Base-by-base conservation (phyloP, 441 rosid genomes). In the Jatropha podagrica region DNA sequence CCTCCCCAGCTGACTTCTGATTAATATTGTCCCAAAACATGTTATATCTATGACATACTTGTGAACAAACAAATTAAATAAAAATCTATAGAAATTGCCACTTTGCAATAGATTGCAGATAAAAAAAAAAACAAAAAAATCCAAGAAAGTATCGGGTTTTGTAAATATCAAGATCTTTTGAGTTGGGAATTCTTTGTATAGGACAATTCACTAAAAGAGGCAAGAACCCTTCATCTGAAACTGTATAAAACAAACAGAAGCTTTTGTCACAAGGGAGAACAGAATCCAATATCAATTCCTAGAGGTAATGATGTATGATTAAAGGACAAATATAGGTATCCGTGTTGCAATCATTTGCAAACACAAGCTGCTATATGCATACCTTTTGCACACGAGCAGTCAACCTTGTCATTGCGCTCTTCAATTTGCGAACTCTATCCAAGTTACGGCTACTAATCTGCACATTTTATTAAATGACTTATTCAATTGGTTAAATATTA, bases 321-420 rank as follows among this genome's bases (percentile, higher is more conserved):
- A 23, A n/a, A 38, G 13, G 23, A 26, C 3, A 46, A 73, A 46
- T 1, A 11, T 66, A 61, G 10, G 54, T 0, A 37, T 11, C 69
- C 26, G 66, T 17, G 52, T 11, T 48, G 42, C 10, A 73, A 20
- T 14, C 49, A 41, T 63, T 75, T 44, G 26, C 66, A 67, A 64
- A 23, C 5, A 8, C 63, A 60, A 52, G 11, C 46, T 68, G 44
- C 40, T 49, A 40, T 23, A 44, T 9, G 4, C 74, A 44, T 79
- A 93, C 98, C 95, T 96, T 96, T 79, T 96, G 98, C 78, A 92
- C 99, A 58, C 99, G 86, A 70, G 95, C 97, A 77, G 97, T 94
- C 83, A 94, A 81, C 79, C 97, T 89, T 40, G 96, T 94, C 98
- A 96, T 94, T 66, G 95, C 89, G 87, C 99, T 96, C 92, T 96